Evolutionary conservation across 176 grass and related monocot species (phyloP).

Genomic region (Cenchrus fungigraminus): DNA sequence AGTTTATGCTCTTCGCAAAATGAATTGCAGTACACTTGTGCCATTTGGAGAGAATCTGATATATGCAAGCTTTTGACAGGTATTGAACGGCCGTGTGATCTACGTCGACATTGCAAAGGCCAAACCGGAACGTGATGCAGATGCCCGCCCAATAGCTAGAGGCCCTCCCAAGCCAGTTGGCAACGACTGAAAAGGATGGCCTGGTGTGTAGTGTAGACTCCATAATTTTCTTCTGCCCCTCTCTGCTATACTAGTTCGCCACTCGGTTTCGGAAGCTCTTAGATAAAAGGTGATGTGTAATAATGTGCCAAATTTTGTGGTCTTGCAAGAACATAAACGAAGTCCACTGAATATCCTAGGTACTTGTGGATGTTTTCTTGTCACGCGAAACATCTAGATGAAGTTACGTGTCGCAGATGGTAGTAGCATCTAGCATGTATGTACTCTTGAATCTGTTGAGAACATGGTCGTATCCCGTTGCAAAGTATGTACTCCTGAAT

Average conservation of each 20-base stretch:
- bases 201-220: background rate
- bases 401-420: slow-evolving; percentile 9
- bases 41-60: background rate
- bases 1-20: background rate
- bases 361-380: background rate
- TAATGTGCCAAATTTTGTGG: background rate
- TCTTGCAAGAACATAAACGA: background rate
- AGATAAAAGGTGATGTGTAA: slow-evolving; percentile 21
- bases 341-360: background rate
- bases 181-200: slow-evolving; percentile 16
- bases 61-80: slow-evolving; percentile 39
- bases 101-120: slow-evolving; percentile 66
- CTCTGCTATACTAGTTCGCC: background rate
- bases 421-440: background rate
- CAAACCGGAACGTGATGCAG: slow-evolving; percentile 16
- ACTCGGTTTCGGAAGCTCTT: slow-evolving; percentile 15
- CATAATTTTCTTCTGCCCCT: background rate
- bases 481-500: background rate
- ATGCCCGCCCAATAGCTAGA: slow-evolving; percentile 44
- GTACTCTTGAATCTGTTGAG: slow-evolving; percentile 3
- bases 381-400: background rate
- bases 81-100: slow-evolving; percentile 59
- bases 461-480: background rate
- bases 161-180: slow-evolving; percentile 32
- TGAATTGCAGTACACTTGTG: background rate